Conservation (phyloP, 495 filamentous ascomycete genomes). For the Penicillium crystallinum region DNA sequence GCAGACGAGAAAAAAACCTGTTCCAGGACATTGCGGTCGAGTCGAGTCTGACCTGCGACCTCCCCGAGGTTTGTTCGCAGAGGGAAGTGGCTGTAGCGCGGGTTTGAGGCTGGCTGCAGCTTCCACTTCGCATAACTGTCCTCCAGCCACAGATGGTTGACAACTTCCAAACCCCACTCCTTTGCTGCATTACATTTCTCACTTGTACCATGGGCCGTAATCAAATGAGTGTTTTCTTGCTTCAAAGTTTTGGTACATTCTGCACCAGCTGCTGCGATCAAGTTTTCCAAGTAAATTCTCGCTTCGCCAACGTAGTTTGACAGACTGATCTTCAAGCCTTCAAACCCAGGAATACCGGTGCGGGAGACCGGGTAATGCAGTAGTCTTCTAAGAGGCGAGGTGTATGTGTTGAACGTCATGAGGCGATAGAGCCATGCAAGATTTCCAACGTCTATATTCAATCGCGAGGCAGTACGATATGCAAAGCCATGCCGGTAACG, state of each 20-base stretch:
- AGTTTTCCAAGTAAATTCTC: slow-evolving; percentile 85
- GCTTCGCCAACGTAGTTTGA: slow-evolving; percentile 97
- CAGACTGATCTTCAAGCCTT: slow-evolving; percentile 70
- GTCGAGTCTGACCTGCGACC: slow-evolving; percentile 78
- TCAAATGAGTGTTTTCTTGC: slow-evolving; percentile 88
- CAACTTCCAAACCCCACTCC: slow-evolving; percentile 85
- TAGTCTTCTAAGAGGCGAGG: slow-evolving; percentile 69
- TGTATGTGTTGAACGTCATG: slow-evolving; percentile 84
- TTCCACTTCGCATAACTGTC: slow-evolving; percentile 91
- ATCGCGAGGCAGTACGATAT: slow-evolving; percentile 69
- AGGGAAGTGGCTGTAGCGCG: slow-evolving; percentile 78
- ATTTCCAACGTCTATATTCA: slow-evolving; percentile 80
- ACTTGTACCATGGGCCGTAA: slow-evolving; percentile 79
- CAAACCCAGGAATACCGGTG: slow-evolving; percentile 71
- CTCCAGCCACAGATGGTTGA: slow-evolving; percentile 97
- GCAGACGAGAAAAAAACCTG: slow-evolving; percentile 47
- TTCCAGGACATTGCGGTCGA: slow-evolving; percentile 54
- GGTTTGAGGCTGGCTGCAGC: slow-evolving; percentile 58
- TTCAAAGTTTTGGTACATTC: slow-evolving; percentile 90
- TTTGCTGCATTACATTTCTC: slow-evolving; percentile 88
- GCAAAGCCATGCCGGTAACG: slow-evolving; percentile 77
- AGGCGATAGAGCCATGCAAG: slow-evolving; percentile 90
- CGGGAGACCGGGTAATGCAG: slow-evolving; percentile 84
- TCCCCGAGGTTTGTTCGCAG: slow-evolving; percentile 85
- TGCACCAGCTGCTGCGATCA: slow-evolving; percentile 76